Base-by-base conservation (phyloP, 2,329 filamentous ascomycete genomes). In the Exutisphaerella laricina region DNA sequence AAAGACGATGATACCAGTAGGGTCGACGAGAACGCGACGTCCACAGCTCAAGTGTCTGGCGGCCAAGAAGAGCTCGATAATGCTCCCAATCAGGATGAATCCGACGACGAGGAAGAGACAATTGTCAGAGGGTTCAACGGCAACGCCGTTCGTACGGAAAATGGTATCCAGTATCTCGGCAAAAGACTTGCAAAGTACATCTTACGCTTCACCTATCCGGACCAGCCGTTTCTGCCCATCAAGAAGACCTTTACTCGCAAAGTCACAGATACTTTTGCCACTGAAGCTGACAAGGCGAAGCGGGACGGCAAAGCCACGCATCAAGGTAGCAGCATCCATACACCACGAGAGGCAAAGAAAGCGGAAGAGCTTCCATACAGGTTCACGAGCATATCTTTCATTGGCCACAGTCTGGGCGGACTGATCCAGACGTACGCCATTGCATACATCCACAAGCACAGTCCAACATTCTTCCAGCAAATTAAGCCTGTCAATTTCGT, bases 371-470 rank as follows among this genome's bases (percentile, higher is more conserved):
- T 82, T 2, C 74, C 82, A 2, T 97, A 94, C 64, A 82, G 80
- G 54, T 88, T 94, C 58, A 92, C 88, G 8, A 94, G 88, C 62
- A 96, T 97, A 63, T 96, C 89, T 59, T 95, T 97, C 61, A 78
- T 97, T 43, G 88, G 82, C 0, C 90, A 97, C 66, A 96, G 89
- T 0, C 77, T 97, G 0, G 90, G 90, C 20, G 90, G 90, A 0
- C 71, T 94, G 13, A 77, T 95, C 12, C 90, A 97, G 64, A 94
- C 85, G 0, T 97, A 97, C 62, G 90, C 90, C 2, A 82, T 97
- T 45, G 90, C 89, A 6, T 97, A 97, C 62, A 94, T 97, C 33
- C 85, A 96, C 57, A 96, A 96, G 61, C 88, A 97, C 63, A 94
- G 88, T 0, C 90, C 90, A 1, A 71, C 82, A 7, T 97, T 97